Conservation (phyloP, 192 early-diverging fungal genomes). For the Gonapodya sp. region DNA sequence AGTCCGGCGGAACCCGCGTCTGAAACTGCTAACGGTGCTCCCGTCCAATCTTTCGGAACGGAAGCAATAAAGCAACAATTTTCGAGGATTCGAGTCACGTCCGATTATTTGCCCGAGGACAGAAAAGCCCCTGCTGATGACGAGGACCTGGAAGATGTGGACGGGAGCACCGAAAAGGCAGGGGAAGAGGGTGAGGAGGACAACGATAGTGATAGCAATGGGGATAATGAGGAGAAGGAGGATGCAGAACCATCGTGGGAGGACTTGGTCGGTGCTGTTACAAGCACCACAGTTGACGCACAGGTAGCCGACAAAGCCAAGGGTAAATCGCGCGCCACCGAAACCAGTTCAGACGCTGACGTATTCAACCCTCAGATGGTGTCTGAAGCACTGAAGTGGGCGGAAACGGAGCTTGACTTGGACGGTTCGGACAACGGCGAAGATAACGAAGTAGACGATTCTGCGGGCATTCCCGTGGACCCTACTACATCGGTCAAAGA, state of each 20-base stretch:
- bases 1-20: slow-evolving; percentile 22
- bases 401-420: neutral
- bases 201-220: slow-evolving; percentile 24
- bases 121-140: slow-evolving; percentile 19
- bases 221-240: slow-evolving; percentile 34
- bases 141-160: slow-evolving; percentile 20
- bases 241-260: slow-evolving; percentile 9
- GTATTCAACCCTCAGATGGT: slow-evolving; percentile 47
- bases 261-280: neutral
- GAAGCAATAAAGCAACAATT: slow-evolving; percentile 16
- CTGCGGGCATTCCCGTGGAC: neutral
- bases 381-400: neutral
- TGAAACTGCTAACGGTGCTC: slow-evolving; percentile 40
- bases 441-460: slow-evolving; percentile 15
- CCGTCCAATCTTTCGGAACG: slow-evolving; percentile 8
- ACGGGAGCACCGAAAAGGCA: slow-evolving; percentile 23
- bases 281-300: neutral
- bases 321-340: slow-evolving; percentile 19
- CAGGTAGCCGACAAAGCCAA: slow-evolving; percentile 24
- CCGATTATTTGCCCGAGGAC: slow-evolving; percentile 38
- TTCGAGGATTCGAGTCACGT: neutral
- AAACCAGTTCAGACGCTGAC: slow-evolving; percentile 67
- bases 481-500: neutral
- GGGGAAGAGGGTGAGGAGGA: slow-evolving; percentile 31
- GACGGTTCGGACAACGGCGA: slow-evolving; percentile 21